These are phyloP conservation scores for Backusella westeae DNA, from an alignment of 192 early-diverging fungal genomes.

Conservation along the genomic window DNA sequence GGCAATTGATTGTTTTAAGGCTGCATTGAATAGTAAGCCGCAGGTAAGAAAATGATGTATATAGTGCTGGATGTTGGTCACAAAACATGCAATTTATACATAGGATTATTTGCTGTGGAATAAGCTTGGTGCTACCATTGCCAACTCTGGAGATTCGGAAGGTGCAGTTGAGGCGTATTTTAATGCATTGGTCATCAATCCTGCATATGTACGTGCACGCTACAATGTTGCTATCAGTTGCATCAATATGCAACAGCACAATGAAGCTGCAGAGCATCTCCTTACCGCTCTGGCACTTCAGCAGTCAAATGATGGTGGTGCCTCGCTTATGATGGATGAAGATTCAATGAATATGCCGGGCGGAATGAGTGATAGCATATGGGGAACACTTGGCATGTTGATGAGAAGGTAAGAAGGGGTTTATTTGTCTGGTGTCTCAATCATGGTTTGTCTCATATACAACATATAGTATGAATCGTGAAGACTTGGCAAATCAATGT, in stretches of 20 bases:
- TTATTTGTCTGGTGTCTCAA: neutral
- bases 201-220: slow-evolving; percentile 93
- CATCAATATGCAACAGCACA: slow-evolving; percentile 87
- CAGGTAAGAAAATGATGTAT: slow-evolving; percentile 17
- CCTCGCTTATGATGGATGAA: neutral
- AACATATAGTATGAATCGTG: slow-evolving; percentile 63
- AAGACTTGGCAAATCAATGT: slow-evolving; percentile 82
- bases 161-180: slow-evolving; percentile 94
- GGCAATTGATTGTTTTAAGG: slow-evolving; percentile 95
- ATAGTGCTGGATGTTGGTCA: neutral
- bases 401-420: slow-evolving; percentile 32
- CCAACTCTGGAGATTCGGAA: slow-evolving; percentile 74
- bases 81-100: neutral
- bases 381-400: slow-evolving; percentile 78
- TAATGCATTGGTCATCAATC: slow-evolving; percentile 90
- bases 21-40: slow-evolving; percentile 83
- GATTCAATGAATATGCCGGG: slow-evolving; percentile 23
- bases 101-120: slow-evolving; percentile 95
- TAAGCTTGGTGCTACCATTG: slow-evolving; percentile 94
- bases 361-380: slow-evolving; percentile 73
- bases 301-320: slow-evolving; percentile 21
- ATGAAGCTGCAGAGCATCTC: slow-evolving; percentile 93
- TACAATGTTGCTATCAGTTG: slow-evolving; percentile 97
- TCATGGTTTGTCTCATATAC: slow-evolving; percentile 26
- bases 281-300: slow-evolving; percentile 86